Base-by-base conservation (phyloP, 176 grass and related monocot genomes). In the Stipa capillata region DNA sequence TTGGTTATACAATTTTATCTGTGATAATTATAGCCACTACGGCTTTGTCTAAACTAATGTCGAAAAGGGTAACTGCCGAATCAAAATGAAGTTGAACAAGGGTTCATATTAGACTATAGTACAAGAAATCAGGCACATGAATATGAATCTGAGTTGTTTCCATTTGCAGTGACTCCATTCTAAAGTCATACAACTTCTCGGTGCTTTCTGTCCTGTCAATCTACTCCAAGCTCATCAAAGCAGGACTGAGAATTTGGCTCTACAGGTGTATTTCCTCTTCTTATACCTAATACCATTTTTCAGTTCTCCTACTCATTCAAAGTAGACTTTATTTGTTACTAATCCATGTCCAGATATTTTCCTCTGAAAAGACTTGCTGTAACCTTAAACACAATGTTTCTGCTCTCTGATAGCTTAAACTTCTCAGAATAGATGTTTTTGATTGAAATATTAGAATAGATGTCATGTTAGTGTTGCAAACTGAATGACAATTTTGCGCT, bases 191-290 rank as follows among this genome's bases (percentile, higher is more conserved):
- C 77, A 90, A 97, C 75, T 92, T 89, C 57, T 83, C 85, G 0
- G 83, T 92, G 34, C 80, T 94, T 84, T 97, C 91, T 2, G 47
- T 97, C 29, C 68, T 94, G 57, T 91, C 87, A 56, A 90, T 89
- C 81, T 90, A 94, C 87, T 87, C 94, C 27, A 94, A 90, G 82
- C 85, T 94, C 61, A 86, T 90, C 50, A 92, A 92, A 88, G 91
- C 91, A 57, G 91, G 94, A 56, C 59, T 90, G 47, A 85, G 87
- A 55, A 85, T 97, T 37, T 94, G 87, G 91, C 27, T 97, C 35
- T 97, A 97, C 85, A 97, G 94, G 89, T 97, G 43, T 69, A 86
- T 23, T 72, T 63, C 57, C 55, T 84, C 50, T 41, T 55, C 31
- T 25, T 71, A 28, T 45, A 12, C 18, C 8, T 45, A 25, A 13